These are phyloP conservation scores for Aspergillus sclerotialis DNA, from an alignment of 2,329 filamentous ascomycete genomes.

Conservation along the genomic window DNA sequence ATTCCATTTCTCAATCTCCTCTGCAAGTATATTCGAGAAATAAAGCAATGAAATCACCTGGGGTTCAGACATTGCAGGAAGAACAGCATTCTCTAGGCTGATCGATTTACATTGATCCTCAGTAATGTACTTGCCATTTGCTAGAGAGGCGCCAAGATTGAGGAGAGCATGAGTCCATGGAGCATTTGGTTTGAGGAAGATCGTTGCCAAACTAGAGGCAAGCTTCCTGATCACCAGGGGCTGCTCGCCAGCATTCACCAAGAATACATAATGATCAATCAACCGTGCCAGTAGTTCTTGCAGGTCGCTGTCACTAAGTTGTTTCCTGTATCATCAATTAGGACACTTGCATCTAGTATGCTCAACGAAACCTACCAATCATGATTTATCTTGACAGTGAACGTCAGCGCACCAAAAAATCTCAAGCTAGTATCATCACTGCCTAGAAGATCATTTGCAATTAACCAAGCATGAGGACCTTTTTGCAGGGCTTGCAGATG, in stretches of 20 bases:
- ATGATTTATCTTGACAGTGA: constrained; percentile 91
- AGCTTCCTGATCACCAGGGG: constrained; percentile 41
- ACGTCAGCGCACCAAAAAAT: constrained; percentile 88
- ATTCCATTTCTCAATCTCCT: constrained; percentile 27
- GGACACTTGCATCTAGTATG: background rate
- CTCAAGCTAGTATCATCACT: constrained; percentile 67
- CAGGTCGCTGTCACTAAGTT: constrained; percentile 26
- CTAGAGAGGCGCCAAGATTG: constrained; percentile 32
- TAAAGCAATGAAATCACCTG: constrained; percentile 29
- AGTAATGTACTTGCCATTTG: constrained; percentile 29
- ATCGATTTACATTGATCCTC: constrained; percentile 24
- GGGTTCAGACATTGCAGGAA: constrained; percentile 30
- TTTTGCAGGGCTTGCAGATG: constrained; percentile 72
- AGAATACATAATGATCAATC: constrained; percentile 36
- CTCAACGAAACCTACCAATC: constrained; percentile 57
- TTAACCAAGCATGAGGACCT: constrained; percentile 74
- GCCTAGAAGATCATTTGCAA: constrained; percentile 68
- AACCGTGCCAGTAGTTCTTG: constrained; percentile 33
- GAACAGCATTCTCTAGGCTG: constrained; percentile 22
- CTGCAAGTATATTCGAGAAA: constrained; percentile 34
- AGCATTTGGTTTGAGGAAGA: constrained; percentile 35
- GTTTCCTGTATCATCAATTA: constrained; percentile 21
- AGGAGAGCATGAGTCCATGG: constrained; percentile 32
- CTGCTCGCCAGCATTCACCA: constrained; percentile 32
- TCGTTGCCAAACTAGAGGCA: constrained; percentile 36